Conservation (phyloP, 306 rosid species). For the Malus orientalis region DNA sequence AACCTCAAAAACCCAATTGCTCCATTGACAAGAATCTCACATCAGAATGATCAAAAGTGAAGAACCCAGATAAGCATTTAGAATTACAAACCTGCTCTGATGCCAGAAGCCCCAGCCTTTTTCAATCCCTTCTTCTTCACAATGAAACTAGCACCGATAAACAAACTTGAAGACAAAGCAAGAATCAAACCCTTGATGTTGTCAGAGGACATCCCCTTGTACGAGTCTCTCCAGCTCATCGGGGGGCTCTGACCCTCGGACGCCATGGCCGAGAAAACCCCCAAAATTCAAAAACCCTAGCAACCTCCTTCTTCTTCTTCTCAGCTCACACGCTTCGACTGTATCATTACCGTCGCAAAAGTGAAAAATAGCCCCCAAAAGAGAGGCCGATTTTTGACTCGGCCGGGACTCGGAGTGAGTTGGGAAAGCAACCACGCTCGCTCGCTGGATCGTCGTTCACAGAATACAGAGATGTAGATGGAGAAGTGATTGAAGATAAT, state of each 20-base stretch:
- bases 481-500: neutral
- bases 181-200: conserved; percentile 68
- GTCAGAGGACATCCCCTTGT: conserved; percentile 73
- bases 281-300: conserved; percentile 19
- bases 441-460: neutral
- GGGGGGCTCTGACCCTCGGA: conserved; percentile 19
- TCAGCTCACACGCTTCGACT: neutral
- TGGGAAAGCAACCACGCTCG: neutral
- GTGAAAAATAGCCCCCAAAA: neutral
- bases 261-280: conserved; percentile 14
- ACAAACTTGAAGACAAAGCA: conserved; percentile 77
- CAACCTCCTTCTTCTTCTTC: neutral
- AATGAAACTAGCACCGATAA: conserved; percentile 85
- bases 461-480: conserved; percentile 7
- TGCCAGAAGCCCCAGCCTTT: conserved; percentile 84
- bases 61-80: neutral
- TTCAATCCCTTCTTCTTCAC: conserved; percentile 87
- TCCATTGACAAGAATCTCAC: neutral
- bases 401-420: neutral
- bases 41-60: neutral
- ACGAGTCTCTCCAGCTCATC: conserved; percentile 51
- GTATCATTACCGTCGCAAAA: neutral
- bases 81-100: conserved; percentile 60
- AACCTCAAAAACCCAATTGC: neutral
- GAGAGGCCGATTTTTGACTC: neutral